Evolutionary conservation across 192 early-diverging fungal species (phyloP).

Genomic region (Rhizophagus sp.): DNA sequence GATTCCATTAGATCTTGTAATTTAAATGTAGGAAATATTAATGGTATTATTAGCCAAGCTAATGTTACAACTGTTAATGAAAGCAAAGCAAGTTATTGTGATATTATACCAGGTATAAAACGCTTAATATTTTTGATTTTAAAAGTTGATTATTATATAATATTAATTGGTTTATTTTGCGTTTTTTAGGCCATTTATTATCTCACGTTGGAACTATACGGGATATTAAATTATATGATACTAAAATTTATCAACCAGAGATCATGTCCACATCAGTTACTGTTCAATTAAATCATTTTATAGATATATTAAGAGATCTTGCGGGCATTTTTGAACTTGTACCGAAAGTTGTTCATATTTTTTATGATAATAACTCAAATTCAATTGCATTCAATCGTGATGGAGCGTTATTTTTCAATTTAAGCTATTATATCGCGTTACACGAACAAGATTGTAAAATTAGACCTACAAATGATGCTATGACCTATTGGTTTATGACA

Average conservation of each 20-base stretch:
- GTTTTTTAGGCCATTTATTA: too few species aligned
- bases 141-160: too few species aligned
- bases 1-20: slow-evolving; percentile 36
- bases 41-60: neutral
- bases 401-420: slow-evolving; percentile 81
- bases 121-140: too few species aligned
- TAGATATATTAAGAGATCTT: slow-evolving; percentile 42
- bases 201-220: neutral
- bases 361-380: slow-evolving; percentile 66
- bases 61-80: too few species aligned
- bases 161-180: too few species aligned
- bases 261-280: neutral
- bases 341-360: slow-evolving; percentile 65
- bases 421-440: slow-evolving; percentile 70
- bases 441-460: slow-evolving; percentile 48
- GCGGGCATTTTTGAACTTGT: slow-evolving; percentile 64
- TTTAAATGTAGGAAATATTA: slow-evolving; percentile 36
- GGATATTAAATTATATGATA: slow-evolving; percentile 40
- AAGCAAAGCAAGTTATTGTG: too few species aligned
- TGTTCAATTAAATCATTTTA: slow-evolving; percentile 43
- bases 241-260: slow-evolving; percentile 39
- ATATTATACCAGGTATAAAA: too few species aligned
- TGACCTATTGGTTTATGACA: slow-evolving; percentile 85
- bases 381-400: slow-evolving; percentile 83
- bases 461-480: slow-evolving; percentile 32